Evolutionary conservation across 164 flowering plant species (phyloP), one percentile per base, ranked within the genome.

Genomic region (Hamamelis virginiana): DNA sequence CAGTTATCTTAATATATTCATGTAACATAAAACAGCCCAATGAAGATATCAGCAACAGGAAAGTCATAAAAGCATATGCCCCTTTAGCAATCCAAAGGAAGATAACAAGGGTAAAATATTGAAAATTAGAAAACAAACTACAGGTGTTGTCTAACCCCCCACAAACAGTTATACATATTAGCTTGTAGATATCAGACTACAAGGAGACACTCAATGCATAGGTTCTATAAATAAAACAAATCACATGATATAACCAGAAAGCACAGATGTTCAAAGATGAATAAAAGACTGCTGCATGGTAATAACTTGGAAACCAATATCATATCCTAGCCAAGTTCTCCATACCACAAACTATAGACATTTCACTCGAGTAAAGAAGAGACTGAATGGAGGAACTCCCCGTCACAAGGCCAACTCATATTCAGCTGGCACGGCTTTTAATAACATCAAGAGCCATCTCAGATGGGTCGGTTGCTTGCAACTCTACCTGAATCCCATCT

Each of bases 291-390:
- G 63, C 50, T 60, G 63, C 51, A 69, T 66, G 62, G 62, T 59
- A 71, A 72, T n/a, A 76, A 76, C 77, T 71, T 71, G 72, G 78
- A 74, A 72, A 62, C 65, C 71, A 64, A 68, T 68, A 81, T 50
- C 70, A 82, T 72, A 68, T 72, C 77, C 72, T 71, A 76, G 66
- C 80, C 76, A 74, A 75, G 76, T 80, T 78, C 77, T 75, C 71
- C 81, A 76, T 73, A 79, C 74, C 80, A 83, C 75, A 71, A 76
- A 67, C 78, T 80, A 80, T 80, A 73, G 70, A 75, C 83, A 81
- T 72, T 71, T 76, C 83, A 81, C 67, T 73, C 77, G 65, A 62
- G 71, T 56, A 47, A 56, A 64, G 33, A 59, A 43, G 66, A 27
- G 41, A 33, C 58, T 22, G 59, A 66, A 25, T 63, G 27, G 65